Evolutionary conservation across 805 yeast genomes (phyloP).

Genomic region (Clavispora santaluciae): DNA sequence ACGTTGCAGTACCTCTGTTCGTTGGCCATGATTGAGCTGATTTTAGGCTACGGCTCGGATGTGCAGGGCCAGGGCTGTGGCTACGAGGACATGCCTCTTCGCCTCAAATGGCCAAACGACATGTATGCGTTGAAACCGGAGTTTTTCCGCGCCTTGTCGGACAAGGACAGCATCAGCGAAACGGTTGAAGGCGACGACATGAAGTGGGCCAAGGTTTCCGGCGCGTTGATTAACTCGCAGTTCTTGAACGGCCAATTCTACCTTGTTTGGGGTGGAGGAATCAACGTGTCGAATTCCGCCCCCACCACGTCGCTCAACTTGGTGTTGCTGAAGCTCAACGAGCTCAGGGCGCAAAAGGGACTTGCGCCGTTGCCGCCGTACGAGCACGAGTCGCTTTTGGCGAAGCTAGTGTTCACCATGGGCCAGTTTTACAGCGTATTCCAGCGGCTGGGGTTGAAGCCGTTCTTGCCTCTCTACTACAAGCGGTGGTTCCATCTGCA

Average conservation of each 20-base stretch:
- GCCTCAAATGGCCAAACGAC: slow-evolving; percentile 97
- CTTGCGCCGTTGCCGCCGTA: slow-evolving; percentile 41
- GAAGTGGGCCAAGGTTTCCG: slow-evolving; percentile 72
- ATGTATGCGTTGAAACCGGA: slow-evolving; percentile 71
- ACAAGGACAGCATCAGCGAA: slow-evolving; percentile 27
- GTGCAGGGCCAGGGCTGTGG: slow-evolving; percentile 42
- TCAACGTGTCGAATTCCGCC: slow-evolving; percentile 76
- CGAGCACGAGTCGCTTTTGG: slow-evolving; percentile 52
- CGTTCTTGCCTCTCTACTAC: slow-evolving; percentile 69
- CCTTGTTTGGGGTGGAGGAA: slow-evolving; percentile 80
- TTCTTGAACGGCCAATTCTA: slow-evolving; percentile 55
- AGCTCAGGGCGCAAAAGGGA: slow-evolving; percentile 40
- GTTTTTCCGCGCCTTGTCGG: slow-evolving; percentile 29
- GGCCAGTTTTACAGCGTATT: slow-evolving; percentile 60
- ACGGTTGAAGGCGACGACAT: slow-evolving; percentile 54
- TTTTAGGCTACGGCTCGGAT: slow-evolving; percentile 49
- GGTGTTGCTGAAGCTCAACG: slow-evolving; percentile 60
- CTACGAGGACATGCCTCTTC: slow-evolving; percentile 70
- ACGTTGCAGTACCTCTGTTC: slow-evolving; percentile 84
- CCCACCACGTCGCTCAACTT: slow-evolving; percentile 88
- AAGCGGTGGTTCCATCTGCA: slow-evolving; percentile 78
- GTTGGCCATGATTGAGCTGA: slow-evolving; percentile 77
- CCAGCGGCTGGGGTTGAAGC: slow-evolving; percentile 57
- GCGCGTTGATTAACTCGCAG: slow-evolving; percentile 78
- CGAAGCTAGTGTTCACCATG: slow-evolving; percentile 61